These are phyloP conservation scores for Ascochyta clinopodiicola DNA, from an alignment of 2,329 filamentous ascomycete species.

Conservation along the genomic window DNA sequence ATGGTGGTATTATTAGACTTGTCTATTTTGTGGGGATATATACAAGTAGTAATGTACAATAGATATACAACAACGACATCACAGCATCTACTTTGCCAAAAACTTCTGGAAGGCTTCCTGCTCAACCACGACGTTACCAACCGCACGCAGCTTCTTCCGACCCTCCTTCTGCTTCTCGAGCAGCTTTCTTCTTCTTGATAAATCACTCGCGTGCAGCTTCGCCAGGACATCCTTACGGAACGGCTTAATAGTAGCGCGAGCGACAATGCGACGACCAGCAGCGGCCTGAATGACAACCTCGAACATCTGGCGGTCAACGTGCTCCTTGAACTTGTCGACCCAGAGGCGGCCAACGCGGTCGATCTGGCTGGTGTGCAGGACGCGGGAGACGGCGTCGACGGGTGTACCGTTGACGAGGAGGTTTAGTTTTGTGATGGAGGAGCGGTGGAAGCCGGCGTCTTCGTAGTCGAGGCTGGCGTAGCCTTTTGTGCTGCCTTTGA, in stretches of 20 bases:
- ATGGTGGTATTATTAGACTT: too few relatives aligned
- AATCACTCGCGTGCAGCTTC: conserved; percentile 91
- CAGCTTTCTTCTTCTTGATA: conserved; percentile 81
- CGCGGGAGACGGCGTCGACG: conserved; percentile 91
- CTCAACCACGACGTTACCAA: conserved; percentile 93
- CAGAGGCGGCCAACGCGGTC: conserved; percentile 82
- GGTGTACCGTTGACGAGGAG: conserved; percentile 91
- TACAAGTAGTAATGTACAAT: neutral
- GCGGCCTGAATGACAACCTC: conserved; percentile 95
- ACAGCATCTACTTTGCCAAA: conserved; percentile 67
- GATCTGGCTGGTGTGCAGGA: conserved; percentile 83
- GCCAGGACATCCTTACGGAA: conserved; percentile 94
- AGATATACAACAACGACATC: neutral
- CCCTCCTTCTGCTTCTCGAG: conserved; percentile 97
- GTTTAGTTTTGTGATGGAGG: conserved; percentile 85
- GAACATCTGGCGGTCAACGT: conserved; percentile 96
- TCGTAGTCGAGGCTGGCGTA: conserved; percentile 98
- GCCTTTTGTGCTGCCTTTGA: conserved; percentile 92
- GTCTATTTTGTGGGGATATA: too few relatives aligned
- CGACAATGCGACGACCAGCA: conserved; percentile 81
- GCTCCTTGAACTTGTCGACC: conserved; percentile 96
- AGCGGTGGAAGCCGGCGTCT: conserved; percentile 84
- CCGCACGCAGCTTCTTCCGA: conserved; percentile 80
- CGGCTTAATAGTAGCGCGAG: conserved; percentile 92
- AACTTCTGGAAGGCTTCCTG: conserved; percentile 96